Conservation (phyloP, 805 yeast genomes). For the Limtongozyma cylindracea region DNA sequence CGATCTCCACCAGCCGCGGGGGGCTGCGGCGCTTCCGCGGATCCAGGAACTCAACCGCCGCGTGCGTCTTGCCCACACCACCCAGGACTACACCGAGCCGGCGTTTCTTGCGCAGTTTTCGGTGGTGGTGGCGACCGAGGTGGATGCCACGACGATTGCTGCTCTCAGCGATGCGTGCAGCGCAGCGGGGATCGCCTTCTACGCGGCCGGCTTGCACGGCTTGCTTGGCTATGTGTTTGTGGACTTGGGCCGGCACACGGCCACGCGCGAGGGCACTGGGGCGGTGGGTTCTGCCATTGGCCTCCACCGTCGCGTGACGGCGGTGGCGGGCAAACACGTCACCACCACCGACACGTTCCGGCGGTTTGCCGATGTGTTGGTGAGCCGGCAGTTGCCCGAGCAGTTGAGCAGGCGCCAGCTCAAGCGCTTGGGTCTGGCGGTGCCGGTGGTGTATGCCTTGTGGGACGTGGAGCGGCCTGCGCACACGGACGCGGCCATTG, state of each 20-base stretch:
- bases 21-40: conserved; percentile 25
- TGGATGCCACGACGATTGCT: conserved; percentile 13
- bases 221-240: conserved; percentile 61
- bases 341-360: conserved; percentile 12
- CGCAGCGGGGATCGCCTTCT: conserved; percentile 31
- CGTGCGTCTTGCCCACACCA: conserved; percentile 27
- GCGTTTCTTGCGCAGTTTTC: conserved; percentile 29
- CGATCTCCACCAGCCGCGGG: too few relatives aligned
- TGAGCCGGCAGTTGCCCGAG: conserved; percentile 11
- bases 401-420: conserved; percentile 17
- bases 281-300: conserved; percentile 26
- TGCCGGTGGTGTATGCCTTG: conserved; percentile 33
- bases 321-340: conserved; percentile 13
- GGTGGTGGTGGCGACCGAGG: conserved; percentile 54
- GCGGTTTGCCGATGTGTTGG: conserved; percentile 10
- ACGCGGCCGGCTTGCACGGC: conserved; percentile 48
- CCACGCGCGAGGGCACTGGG: conserved; percentile 25
- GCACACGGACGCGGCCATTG: conserved; percentile 5
- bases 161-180: conserved; percentile 33
- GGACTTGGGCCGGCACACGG: conserved; percentile 45
- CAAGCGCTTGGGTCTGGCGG: conserved; percentile 24
- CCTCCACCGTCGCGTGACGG: conserved; percentile 11
- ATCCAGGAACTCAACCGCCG: conserved; percentile 62
- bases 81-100: conserved; percentile 5
- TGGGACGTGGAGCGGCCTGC: conserved; percentile 14